phyloP scores from a whole-genome alignment of 2,329 filamentous ascomycete species.

The Colletotrichum higginsianum region DNA sequence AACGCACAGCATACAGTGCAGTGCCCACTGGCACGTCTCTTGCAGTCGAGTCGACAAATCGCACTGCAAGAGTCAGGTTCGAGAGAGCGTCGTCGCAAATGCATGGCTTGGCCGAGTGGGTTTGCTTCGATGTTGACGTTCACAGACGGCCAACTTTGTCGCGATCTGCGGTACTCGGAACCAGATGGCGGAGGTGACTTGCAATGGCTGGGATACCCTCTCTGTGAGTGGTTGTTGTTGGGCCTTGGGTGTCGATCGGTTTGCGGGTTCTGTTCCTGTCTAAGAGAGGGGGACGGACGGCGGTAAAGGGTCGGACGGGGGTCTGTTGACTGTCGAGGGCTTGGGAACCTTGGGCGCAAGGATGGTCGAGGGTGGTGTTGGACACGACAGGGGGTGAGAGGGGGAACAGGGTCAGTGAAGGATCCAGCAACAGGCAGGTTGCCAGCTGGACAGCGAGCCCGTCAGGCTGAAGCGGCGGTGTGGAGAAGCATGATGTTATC shows the following conservation, averaged over 20 bases:
- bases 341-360: conserved; percentile 27
- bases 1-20: no score
- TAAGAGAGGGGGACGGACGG: neutral
- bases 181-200: neutral
- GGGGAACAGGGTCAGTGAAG: conserved; percentile 20
- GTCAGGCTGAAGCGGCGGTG: conserved; percentile 37
- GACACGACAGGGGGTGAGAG: conserved; percentile 25
- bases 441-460: conserved; percentile 8
- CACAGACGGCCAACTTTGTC: conserved; percentile 23
- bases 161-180: conserved; percentile 38
- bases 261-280: neutral
- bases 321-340: conserved; percentile 11
- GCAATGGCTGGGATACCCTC: conserved; percentile 10
- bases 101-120: conserved; percentile 36
- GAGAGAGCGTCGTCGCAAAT: conserved; percentile 18
- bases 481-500: conserved; percentile 41
- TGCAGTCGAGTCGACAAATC: neutral
- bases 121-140: conserved; percentile 36
- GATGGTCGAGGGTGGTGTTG: conserved; percentile 24
- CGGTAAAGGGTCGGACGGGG: conserved; percentile 21
- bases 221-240: neutral
- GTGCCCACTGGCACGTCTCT: no score
- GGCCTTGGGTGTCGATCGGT: conserved; percentile 29
- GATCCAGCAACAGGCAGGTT: conserved; percentile 23
- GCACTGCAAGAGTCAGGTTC: conserved; percentile 7